Evolutionary conservation across 83 land plant genomes (phyloP).

Genomic region (Larix sibirica): DNA sequence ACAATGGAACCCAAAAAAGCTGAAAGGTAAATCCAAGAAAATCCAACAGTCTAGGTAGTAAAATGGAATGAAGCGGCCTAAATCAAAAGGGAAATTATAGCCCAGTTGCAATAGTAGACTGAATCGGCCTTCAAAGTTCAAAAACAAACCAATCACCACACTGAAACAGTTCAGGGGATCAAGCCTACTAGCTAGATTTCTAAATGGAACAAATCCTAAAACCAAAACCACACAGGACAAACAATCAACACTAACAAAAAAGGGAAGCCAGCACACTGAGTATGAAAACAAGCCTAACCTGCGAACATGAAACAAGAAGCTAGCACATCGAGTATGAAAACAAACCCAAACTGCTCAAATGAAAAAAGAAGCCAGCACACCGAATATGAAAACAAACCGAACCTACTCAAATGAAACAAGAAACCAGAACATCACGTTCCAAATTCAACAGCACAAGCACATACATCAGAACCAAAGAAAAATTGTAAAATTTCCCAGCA

Average conservation of each 20-base stretch:
- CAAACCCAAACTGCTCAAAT: neutral
- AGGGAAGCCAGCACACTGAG: neutral
- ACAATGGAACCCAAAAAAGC: neutral
- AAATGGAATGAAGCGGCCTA: neutral
- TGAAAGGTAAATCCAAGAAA: neutral
- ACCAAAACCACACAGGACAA: too few relatives aligned
- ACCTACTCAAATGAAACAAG: neutral
- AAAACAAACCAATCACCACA: too few relatives aligned
- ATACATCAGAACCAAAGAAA: neutral
- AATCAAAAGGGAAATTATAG: too few relatives aligned
- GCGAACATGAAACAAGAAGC: neutral
- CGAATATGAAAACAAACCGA: too few relatives aligned
- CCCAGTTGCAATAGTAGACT: too few relatives aligned
- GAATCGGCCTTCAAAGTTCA: too few relatives aligned
- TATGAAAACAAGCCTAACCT: too few relatives aligned
- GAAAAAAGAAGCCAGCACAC: neutral
- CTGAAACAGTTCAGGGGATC: too few relatives aligned
- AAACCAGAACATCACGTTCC: neutral
- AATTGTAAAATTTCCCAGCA: neutral
- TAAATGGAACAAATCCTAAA: too few relatives aligned
- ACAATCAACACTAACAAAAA: neutral
- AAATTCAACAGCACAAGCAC: neutral
- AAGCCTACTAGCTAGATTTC: too few relatives aligned
- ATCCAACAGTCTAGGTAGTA: neutral
- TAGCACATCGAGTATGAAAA: neutral